Base-by-base conservation (phyloP, 2,329 filamentous ascomycete species). In the Drechslerella coelobrocha region DNA sequence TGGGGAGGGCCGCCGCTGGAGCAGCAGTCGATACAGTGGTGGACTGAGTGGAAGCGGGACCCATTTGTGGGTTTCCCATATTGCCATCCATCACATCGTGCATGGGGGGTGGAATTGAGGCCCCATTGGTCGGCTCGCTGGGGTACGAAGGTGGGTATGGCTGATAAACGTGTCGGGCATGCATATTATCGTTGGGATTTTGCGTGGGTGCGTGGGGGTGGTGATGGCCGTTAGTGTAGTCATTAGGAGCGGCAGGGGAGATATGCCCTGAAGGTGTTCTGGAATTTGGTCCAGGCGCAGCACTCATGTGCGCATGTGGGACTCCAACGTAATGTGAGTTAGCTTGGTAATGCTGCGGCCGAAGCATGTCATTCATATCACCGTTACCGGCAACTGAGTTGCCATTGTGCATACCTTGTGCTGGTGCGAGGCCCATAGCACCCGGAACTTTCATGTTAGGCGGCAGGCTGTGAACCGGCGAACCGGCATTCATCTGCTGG, bases 111-210 rank as follows among this genome's bases (percentile, higher is more conserved):
- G 52, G 89, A 82, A 93, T 88, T 19, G 87, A 83, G 60, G 83
- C 83, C 72, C 81, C 81, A 55, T 82, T 83, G 69, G 84, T 81
- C 50, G 86, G 80, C 76, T 85, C 83, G 57, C 82, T 82, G 59
- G 88, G 85, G 76, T 90, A 91, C 27, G 83, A 80, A 59, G 80
- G 83, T 37, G 85, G 83, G 76, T 92, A 91, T 51, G 85, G 85
- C 52, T 85, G 83, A 79, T 94, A 95, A 74, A 88, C 87, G 72
- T 94, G 90, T 43, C 86, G 82, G 62, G 88, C 88, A 74, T 90
- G 88, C 72, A 89, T 83, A 76, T 92, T 89, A 72, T 86, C 84
- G 71, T 83, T 80, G 60, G 85, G 82, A 75, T 83, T 84, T 65
- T 84, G 84, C 66, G 84, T 82, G 77, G 86, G 85, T 75, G 85